These are phyloP conservation scores for Erythrobasidium hasegawianum DNA, from an alignment of 1,284 basidiomycete genomes.

Conservation along the genomic window DNA sequence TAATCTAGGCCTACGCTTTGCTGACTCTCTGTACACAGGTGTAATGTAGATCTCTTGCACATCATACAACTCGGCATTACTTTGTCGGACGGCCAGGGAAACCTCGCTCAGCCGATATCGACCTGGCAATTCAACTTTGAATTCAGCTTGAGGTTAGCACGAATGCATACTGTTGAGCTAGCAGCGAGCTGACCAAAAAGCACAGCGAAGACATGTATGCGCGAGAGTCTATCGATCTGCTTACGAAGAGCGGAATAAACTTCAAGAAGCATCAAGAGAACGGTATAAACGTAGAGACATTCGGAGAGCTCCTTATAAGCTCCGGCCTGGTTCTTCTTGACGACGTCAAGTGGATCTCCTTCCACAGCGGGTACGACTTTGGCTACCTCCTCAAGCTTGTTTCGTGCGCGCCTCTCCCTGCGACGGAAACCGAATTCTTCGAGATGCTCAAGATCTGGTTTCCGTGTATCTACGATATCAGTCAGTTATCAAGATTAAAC, in stretches of 20 bases:
- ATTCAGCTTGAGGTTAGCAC: conserved; percentile 57
- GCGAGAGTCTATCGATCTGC: conserved; percentile 89
- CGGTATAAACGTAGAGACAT: conserved; percentile 89
- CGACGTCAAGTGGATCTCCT: conserved; percentile 95
- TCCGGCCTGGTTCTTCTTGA: conserved; percentile 85
- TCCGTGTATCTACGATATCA: conserved; percentile 95
- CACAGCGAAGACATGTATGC: conserved; percentile 93
- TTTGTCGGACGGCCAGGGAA: conserved; percentile 86
- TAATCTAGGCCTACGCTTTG: background rate
- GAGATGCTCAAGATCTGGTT: conserved; percentile 87
- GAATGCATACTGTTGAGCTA: conserved; percentile 63
- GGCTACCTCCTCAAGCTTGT: conserved; percentile 96
- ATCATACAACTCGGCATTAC: conserved; percentile 97
- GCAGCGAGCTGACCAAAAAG: background rate
- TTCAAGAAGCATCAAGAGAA: conserved; percentile 88
- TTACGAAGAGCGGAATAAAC: conserved; percentile 93
- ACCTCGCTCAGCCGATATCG: conserved; percentile 78
- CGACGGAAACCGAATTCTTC: conserved; percentile 87
- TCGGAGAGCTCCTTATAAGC: conserved; percentile 95
- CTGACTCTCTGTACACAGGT: conserved; percentile 59
- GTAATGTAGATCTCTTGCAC: conserved; percentile 96
- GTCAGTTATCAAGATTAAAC: conserved; percentile 25
- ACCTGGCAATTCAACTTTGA: conserved; percentile 99
- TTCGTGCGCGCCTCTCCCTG: conserved; percentile 80
- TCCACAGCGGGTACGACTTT: conserved; percentile 99